A percentile compares a stretch with the other conserved stretches of the same genome.
Conservation (phyloP, 2,329 filamentous ascomycete genomes). For the Fusarium staphyleae region DNA sequence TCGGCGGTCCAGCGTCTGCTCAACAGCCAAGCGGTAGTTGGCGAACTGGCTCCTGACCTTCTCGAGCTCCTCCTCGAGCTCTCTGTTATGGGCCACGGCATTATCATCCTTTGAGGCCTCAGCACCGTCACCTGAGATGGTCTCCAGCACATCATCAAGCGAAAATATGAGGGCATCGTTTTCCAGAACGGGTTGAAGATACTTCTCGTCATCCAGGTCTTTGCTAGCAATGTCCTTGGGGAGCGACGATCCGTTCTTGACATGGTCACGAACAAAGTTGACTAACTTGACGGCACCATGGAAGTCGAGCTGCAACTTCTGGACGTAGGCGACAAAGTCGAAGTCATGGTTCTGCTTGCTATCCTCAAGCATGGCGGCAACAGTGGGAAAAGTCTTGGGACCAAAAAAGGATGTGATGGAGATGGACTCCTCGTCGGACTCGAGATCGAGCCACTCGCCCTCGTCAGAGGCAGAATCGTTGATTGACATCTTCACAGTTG, state of each 20-base stretch:
- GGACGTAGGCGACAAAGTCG: slow-evolving; percentile 68
- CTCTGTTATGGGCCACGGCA: slow-evolving; percentile 57
- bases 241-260: slow-evolving; percentile 53
- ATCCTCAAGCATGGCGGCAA: slow-evolving; percentile 70
- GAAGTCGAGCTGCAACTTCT: slow-evolving; percentile 70
- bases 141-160: slow-evolving; percentile 74
- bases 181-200: slow-evolving; percentile 82
- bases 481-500: slow-evolving; percentile 38
- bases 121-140: slow-evolving; percentile 49
- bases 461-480: slow-evolving; percentile 49
- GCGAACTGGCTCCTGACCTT: slow-evolving; percentile 67
- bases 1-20: slow-evolving; percentile 71
- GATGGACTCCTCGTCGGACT: slow-evolving; percentile 68
- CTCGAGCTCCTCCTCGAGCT: slow-evolving; percentile 68
- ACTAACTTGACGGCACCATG: slow-evolving; percentile 76
- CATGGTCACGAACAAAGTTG: slow-evolving; percentile 67
- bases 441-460: slow-evolving; percentile 61
- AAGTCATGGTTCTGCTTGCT: slow-evolving; percentile 72
- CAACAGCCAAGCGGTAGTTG: slow-evolving; percentile 69
- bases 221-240: slow-evolving; percentile 66
- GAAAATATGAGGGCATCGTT: slow-evolving; percentile 90
- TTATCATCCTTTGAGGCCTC: slow-evolving; percentile 47
- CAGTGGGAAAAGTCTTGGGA: slow-evolving; percentile 68
- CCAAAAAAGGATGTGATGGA: slow-evolving; percentile 73
- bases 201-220: slow-evolving; percentile 78